A percentile compares a stretch with the other conserved stretches of the same genome.
These are phyloP conservation scores for Ilyonectria sp. DNA, from an alignment of 2,329 filamentous ascomycete species.

Conservation along the genomic window DNA sequence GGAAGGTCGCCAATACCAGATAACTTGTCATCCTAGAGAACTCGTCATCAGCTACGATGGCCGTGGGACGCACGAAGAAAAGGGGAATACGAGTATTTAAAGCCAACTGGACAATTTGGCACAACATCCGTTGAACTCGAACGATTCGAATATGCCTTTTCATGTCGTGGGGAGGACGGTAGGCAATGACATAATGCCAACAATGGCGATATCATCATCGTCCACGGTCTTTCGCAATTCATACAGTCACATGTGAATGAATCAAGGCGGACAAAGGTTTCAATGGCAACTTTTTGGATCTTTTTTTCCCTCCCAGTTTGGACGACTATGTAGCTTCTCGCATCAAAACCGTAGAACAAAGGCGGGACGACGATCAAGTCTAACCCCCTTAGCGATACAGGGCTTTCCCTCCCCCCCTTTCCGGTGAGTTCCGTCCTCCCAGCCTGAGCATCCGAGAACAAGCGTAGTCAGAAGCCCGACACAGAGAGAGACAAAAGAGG, in stretches of 20 bases:
- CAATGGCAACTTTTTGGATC: slow-evolving; percentile 37
- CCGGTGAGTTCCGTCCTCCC: slow-evolving; percentile 27
- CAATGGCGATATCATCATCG: not conserved
- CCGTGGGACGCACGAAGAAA: too few species aligned
- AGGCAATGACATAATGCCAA: not conserved
- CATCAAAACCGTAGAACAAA: slow-evolving; percentile 49
- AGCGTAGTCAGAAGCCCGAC: slow-evolving; percentile 35
- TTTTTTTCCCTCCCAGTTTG: slow-evolving; percentile 41
- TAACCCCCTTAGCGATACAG: slow-evolving; percentile 89
- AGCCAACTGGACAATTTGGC: too few species aligned
- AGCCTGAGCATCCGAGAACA: slow-evolving; percentile 32
- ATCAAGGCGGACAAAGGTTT: not conserved
- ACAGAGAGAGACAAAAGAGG: slow-evolving; percentile 39
- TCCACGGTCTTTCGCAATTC: not conserved
- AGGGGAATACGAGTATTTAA: too few species aligned
- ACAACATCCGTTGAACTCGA: too few species aligned
- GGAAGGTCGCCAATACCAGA: too few species aligned
- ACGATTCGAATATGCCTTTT: too few species aligned
- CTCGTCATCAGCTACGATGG: too few species aligned
- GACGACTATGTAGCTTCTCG: slow-evolving; percentile 48
- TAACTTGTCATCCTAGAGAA: too few species aligned
- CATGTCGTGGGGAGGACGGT: too few species aligned
- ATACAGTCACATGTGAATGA: not conserved
- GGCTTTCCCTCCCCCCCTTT: slow-evolving; percentile 88
- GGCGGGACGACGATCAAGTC: slow-evolving; percentile 90